These are phyloP conservation scores for Poronia punctata DNA, from an alignment of 495 filamentous ascomycete species.

Conservation along the genomic window DNA sequence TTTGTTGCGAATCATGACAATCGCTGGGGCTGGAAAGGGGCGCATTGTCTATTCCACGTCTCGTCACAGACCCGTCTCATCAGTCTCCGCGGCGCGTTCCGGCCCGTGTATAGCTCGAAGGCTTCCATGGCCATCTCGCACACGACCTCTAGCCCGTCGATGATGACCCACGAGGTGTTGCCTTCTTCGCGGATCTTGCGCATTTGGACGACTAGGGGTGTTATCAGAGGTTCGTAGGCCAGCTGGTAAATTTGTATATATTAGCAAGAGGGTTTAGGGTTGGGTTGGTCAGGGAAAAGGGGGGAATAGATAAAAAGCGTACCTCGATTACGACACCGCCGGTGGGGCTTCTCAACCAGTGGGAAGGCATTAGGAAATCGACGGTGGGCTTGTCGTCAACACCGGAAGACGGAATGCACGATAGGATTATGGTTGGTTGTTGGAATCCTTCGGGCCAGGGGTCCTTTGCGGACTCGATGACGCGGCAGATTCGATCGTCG, in stretches of 20 bases:
- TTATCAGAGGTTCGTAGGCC: constrained; percentile 67
- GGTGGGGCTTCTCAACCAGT: constrained; percentile 70
- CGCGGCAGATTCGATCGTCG: constrained; percentile 47
- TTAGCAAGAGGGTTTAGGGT: not conserved
- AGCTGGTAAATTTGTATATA: constrained; percentile 38
- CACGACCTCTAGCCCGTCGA: constrained; percentile 75
- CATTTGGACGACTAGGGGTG: constrained; percentile 60
- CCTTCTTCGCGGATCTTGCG: constrained; percentile 51
- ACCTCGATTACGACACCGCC: constrained; percentile 75
- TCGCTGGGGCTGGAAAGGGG: constrained; percentile 23
- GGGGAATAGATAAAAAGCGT: constrained; percentile 10
- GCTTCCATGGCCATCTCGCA: constrained; percentile 77
- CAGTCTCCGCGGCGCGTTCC: constrained; percentile 63
- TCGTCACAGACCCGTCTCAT: constrained; percentile 54
- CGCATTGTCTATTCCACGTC: constrained; percentile 33
- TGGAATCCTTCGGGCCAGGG: constrained; percentile 59
- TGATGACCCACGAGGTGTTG: constrained; percentile 62
- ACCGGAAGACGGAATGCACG: constrained; percentile 66
- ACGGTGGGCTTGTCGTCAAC: constrained; percentile 56
- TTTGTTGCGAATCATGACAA: constrained; percentile 11
- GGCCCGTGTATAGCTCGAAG: constrained; percentile 78
- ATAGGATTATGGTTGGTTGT: constrained; percentile 68
- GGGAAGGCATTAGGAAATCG: constrained; percentile 66
- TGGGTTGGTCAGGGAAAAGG: not conserved
- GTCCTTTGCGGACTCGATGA: constrained; percentile 51